Evolutionary conservation across 306 rosid species (phyloP).

Genomic region (Biancaea sappan): DNA sequence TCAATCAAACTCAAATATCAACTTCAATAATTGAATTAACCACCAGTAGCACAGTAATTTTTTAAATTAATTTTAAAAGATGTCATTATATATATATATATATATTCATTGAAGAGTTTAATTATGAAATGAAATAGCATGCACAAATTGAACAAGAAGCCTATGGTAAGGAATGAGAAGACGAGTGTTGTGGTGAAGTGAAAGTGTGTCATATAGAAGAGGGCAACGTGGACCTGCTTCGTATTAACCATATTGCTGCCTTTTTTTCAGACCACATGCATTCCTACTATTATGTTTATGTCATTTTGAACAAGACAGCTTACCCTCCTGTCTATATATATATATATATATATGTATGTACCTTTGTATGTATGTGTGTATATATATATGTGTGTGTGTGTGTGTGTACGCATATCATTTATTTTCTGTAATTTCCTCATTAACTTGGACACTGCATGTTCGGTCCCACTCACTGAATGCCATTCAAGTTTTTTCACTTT

Average conservation of each 20-base stretch:
- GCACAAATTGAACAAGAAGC: not conserved
- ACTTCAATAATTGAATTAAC: not conserved
- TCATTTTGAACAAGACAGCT: slow-evolving; percentile 52
- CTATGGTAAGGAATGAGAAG: too few species aligned
- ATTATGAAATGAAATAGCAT: not conserved
- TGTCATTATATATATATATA: too few species aligned
- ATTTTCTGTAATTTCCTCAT: slow-evolving; percentile 31
- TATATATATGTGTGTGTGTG: too few species aligned
- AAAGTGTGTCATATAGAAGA: slow-evolving; percentile 38
- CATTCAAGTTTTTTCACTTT: slow-evolving; percentile 7
- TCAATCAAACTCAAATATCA: not conserved
- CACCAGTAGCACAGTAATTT: too few species aligned
- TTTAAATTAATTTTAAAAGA: too few species aligned
- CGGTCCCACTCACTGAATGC: slow-evolving; percentile 48
- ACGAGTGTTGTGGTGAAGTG: not conserved
- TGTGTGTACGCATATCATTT: too few species aligned
- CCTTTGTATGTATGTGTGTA: too few species aligned
- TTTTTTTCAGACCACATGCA: slow-evolving; percentile 64
- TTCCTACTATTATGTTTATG: slow-evolving; percentile 55
- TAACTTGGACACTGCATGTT: slow-evolving; percentile 46
- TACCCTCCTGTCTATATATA: slow-evolving; percentile 35
- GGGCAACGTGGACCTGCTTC: slow-evolving; percentile 52
- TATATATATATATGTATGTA: too few species aligned
- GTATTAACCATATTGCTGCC: slow-evolving; percentile 56
- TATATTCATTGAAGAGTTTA: too few species aligned